Percentiles rank a stretch among this genome's conserved stretches.
These are phyloP conservation scores for Piloderma croceum DNA, from an alignment of 768 basidiomycete species.

Conservation along the genomic window DNA sequence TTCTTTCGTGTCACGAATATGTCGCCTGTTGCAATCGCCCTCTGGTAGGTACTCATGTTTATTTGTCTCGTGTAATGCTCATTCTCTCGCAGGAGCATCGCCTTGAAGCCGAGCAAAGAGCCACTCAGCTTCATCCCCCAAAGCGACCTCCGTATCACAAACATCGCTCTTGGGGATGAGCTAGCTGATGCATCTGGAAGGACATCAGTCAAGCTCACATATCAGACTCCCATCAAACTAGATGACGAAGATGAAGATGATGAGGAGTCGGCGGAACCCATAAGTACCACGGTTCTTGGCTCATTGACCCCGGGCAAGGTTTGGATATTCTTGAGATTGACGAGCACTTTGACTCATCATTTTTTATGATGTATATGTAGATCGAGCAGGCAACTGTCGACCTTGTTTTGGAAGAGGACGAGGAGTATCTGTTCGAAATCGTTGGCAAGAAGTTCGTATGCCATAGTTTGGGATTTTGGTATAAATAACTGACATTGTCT, in stretches of 20 bases:
- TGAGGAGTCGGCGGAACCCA: constrained; percentile 18
- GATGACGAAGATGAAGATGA: constrained; percentile 45
- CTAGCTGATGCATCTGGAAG: constrained; percentile 55
- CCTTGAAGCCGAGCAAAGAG: constrained; percentile 53
- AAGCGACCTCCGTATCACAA: constrained; percentile 73
- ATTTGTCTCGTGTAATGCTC: constrained; percentile 3
- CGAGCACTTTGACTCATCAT: constrained; percentile 3
- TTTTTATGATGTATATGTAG: constrained; percentile 31
- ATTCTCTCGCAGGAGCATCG: constrained; percentile 47
- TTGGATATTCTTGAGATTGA: constrained; percentile 14
- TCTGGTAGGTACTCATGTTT: constrained; percentile 45
- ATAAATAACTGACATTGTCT: constrained; percentile 8
- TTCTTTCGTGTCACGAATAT: constrained; percentile 11
- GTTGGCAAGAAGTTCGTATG: constrained; percentile 73
- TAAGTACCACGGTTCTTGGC: constrained; percentile 58
- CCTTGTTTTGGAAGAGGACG: constrained; percentile 62
- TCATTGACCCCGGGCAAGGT: constrained; percentile 82
- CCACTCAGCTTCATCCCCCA: constrained; percentile 52
- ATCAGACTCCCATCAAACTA: constrained; percentile 34
- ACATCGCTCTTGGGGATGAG: constrained; percentile 72
- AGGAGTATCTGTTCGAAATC: constrained; percentile 61
- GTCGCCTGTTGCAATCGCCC: constrained; percentile 59
- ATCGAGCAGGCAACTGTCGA: constrained; percentile 72
- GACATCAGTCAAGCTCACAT: constrained; percentile 64
- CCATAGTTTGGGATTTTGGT: background rate